Percentiles rank a stretch among this genome's conserved stretches.
Evolutionary conservation across 2,329 filamentous ascomycete genomes (phyloP).

Genomic region (Gaeumannomyces sp.): DNA sequence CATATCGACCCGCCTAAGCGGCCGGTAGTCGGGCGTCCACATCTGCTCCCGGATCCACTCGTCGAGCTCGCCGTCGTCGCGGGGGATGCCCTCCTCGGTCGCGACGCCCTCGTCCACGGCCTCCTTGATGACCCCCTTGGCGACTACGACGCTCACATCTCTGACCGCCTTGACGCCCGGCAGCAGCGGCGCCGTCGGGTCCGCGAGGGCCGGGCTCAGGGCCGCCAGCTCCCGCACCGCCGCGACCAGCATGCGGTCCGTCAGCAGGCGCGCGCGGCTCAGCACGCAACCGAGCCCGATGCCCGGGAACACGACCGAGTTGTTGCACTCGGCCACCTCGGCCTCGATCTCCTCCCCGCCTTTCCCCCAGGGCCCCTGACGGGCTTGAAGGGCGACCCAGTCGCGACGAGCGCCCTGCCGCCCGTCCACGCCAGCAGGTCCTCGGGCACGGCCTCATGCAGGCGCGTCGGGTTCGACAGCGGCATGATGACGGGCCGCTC

Average conservation of each 20-base stretch:
- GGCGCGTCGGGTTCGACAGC: conserved; percentile 74
- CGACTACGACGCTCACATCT: conserved; percentile 71
- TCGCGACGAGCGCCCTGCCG: conserved; percentile 72
- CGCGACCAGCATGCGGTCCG: conserved; percentile 74
- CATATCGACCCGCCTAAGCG: conserved; percentile 50
- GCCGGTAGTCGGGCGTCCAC: conserved; percentile 68
- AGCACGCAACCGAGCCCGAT: conserved; percentile 78
- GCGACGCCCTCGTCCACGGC: conserved; percentile 65
- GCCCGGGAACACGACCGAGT: conserved; percentile 77
- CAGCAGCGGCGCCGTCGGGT: conserved; percentile 60
- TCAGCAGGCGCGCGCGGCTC: conserved; percentile 58
- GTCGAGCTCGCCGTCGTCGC: conserved; percentile 49
- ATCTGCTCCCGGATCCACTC: conserved; percentile 73
- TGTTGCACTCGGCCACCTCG: conserved; percentile 75
- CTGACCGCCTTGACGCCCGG: conserved; percentile 71
- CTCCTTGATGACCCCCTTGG: conserved; percentile 65
- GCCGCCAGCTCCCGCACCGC: conserved; percentile 68
- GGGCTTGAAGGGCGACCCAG: conserved; percentile 74
- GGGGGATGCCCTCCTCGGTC: conserved; percentile 59
- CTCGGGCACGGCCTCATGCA: conserved; percentile 74
- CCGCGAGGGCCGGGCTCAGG: conserved; percentile 61
- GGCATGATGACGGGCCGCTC: conserved; percentile 73
- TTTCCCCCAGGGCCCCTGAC: conserved; percentile 54
- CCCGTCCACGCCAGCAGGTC: conserved; percentile 75
- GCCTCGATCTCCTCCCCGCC: conserved; percentile 38